Conservation (phyloP, 1,139 yeast genomes). For the Scheffersomyces titani region DNA sequence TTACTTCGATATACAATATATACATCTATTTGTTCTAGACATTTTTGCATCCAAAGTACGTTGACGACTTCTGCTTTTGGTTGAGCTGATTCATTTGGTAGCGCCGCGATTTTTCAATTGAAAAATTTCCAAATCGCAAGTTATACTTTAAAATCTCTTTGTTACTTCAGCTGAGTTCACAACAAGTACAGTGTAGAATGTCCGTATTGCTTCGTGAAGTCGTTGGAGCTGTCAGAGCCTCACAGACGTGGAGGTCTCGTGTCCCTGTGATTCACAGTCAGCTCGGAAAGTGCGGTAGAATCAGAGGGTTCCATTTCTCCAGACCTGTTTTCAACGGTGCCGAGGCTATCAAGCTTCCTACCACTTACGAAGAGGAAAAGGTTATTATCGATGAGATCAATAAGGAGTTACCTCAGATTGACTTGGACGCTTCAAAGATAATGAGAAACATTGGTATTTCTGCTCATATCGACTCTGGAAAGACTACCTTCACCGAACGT, state of each 20-base stretch:
- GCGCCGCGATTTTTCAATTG: neutral
- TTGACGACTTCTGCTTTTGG: neutral
- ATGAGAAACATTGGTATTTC: slow-evolving; percentile 96
- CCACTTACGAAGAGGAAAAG: slow-evolving; percentile 71
- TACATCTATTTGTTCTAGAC: neutral
- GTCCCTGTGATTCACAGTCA: neutral
- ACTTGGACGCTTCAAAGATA: slow-evolving; percentile 50
- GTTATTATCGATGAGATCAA: slow-evolving; percentile 63
- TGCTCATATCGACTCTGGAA: slow-evolving; percentile 85
- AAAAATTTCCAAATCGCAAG: neutral
- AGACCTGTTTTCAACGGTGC: neutral
- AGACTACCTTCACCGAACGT: slow-evolving; percentile 94
- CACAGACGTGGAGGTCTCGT: neutral
- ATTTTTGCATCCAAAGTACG: neutral
- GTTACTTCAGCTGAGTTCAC: neutral
- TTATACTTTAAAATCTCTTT: neutral
- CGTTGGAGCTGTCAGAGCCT: neutral
- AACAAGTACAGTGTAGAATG: neutral
- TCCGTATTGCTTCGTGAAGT: neutral
- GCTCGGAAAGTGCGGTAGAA: neutral
- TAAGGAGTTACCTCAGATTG: slow-evolving; percentile 55
- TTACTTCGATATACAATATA: too few relatives aligned
- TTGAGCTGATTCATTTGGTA: neutral
- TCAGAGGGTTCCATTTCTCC: neutral
- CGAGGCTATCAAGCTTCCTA: slow-evolving; percentile 21